phyloP scores from a whole-genome alignment of 2,329 filamentous ascomycete genomes.

The Xylariaceae sp. region DNA sequence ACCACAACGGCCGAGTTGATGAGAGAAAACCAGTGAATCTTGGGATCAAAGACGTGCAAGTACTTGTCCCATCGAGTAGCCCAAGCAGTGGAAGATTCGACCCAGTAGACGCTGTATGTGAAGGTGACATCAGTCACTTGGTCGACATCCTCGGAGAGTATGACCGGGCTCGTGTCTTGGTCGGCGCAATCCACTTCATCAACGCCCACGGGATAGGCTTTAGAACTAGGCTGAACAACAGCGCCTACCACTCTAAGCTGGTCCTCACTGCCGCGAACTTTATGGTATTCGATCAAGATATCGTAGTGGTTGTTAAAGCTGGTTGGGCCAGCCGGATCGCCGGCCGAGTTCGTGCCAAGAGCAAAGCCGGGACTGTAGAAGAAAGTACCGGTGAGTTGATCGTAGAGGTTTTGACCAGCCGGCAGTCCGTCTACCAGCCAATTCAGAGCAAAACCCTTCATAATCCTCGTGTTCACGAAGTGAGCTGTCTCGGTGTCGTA shows the following conservation, averaged over 20 bases:
- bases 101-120: constrained; percentile 92
- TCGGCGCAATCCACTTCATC: constrained; percentile 59
- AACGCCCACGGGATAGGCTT: constrained; percentile 44
- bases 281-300: constrained; percentile 87
- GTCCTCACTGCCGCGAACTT: constrained; percentile 59
- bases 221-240: constrained; percentile 75
- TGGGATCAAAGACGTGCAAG: constrained; percentile 91
- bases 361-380: constrained; percentile 93
- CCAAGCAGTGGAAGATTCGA: constrained; percentile 77
- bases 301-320: constrained; percentile 92
- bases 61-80: constrained; percentile 99
- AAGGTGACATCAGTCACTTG: constrained; percentile 63
- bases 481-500: constrained; percentile 61
- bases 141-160: constrained; percentile 55
- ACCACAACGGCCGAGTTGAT: constrained; percentile 96
- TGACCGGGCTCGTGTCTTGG: constrained; percentile 47
- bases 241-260: constrained; percentile 89
- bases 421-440: constrained; percentile 94
- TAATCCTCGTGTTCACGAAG: constrained; percentile 80
- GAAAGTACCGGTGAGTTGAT: constrained; percentile 67
- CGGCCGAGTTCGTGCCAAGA: constrained; percentile 51
- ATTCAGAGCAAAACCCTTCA: constrained; percentile 84
- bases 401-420: constrained; percentile 75
- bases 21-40: constrained; percentile 98
- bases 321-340: constrained; percentile 50